phyloP scores from a whole-genome alignment of 306 rosid genomes.

The Sechiopsis laciniata region DNA sequence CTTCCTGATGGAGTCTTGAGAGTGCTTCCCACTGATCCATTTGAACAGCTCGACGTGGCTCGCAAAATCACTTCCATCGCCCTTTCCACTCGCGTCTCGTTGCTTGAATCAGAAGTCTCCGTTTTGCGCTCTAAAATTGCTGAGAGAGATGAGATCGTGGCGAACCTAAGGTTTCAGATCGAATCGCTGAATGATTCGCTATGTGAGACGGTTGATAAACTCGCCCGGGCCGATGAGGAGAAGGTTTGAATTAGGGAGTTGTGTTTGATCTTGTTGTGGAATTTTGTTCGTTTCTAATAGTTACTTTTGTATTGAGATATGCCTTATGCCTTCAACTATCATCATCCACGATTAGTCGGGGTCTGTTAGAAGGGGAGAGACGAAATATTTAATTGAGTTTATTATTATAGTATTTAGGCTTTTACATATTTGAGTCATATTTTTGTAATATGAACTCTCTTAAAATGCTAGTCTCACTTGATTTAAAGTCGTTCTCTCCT shows the following conservation, averaged over 20 bases:
- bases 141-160: conserved; percentile 45
- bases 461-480: too few species aligned
- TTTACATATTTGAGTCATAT: too few species aligned
- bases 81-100: conserved; percentile 63
- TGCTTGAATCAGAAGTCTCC: conserved; percentile 50
- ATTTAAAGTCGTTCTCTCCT: too few species aligned
- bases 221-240: conserved; percentile 41
- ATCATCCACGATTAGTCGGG: too few species aligned
- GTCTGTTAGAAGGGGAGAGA: too few species aligned
- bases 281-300: not conserved
- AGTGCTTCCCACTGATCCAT: conserved; percentile 75
- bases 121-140: conserved; percentile 41
- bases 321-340: too few species aligned
- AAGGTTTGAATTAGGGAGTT: conserved; percentile 40
- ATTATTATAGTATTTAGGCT: too few species aligned
- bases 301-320: not conserved
- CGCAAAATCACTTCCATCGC: conserved; percentile 87
- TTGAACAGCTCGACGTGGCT: conserved; percentile 91
- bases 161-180: conserved; percentile 51
- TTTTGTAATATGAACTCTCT: too few species aligned
- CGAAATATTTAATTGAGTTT: too few species aligned
- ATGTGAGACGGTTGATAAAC: conserved; percentile 47
- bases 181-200: conserved; percentile 50
- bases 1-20: conserved; percentile 59
- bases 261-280: not conserved